Evolutionary conservation across 2,329 filamentous ascomycete species (phyloP).

Genomic region (Tolypocladium ovalisporum): DNA sequence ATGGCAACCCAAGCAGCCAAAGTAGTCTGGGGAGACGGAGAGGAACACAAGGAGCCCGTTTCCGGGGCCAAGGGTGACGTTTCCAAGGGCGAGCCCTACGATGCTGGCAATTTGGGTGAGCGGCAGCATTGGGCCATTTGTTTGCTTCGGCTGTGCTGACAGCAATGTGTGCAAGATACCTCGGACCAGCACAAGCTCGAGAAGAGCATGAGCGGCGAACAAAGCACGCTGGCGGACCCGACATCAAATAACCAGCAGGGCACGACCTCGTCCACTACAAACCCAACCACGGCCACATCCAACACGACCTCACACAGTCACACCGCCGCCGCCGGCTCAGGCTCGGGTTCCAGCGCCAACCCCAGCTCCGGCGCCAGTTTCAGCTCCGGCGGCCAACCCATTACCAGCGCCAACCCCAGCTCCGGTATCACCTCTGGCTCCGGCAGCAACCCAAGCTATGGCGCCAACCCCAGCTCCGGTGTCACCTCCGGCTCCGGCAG

Average conservation of each 20-base stretch:
- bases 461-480: too few relatives aligned
- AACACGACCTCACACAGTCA: background rate
- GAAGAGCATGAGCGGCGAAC: background rate
- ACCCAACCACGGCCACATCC: background rate
- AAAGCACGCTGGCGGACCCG: background rate
- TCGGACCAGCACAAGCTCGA: conserved; percentile 5
- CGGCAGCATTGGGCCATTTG: background rate
- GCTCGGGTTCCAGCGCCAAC: background rate
- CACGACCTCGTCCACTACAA: background rate
- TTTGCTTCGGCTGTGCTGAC: background rate
- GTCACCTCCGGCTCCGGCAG: too few relatives aligned
- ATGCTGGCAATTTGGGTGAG: conserved; percentile 62
- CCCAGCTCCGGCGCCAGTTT: too few relatives aligned
- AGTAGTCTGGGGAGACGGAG: conserved; percentile 32
- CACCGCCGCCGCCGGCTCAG: background rate
- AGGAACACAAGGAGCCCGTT: conserved; percentile 49
- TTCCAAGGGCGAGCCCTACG: conserved; percentile 60
- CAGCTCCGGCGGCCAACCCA: too few relatives aligned
- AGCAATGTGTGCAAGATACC: background rate
- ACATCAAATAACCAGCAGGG: background rate
- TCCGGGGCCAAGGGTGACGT: conserved; percentile 61
- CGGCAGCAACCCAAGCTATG: background rate
- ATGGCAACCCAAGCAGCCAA: conserved; percentile 31
- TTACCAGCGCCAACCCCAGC: too few relatives aligned
- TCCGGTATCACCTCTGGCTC: background rate